Conservation (phyloP, 768 basidiomycete species). For the Agrocybe chaxingu region DNA sequence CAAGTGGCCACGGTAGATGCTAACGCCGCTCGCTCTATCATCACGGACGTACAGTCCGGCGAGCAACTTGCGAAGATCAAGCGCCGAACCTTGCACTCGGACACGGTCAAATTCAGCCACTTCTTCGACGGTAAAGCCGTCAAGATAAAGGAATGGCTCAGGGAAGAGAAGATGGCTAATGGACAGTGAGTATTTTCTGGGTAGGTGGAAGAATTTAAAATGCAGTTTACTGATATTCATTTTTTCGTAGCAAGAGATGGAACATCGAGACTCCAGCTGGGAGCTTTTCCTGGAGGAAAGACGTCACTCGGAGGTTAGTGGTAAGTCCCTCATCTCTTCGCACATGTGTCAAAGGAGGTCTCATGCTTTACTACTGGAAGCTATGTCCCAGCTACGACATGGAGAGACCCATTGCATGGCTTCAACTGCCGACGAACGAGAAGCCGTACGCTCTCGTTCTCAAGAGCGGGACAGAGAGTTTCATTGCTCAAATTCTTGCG, state of each 20-base stretch:
- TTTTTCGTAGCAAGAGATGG: constrained; percentile 8
- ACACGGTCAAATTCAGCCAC: constrained; percentile 21
- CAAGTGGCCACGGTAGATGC: constrained; percentile 17
- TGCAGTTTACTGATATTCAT: neutral
- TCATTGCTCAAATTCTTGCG: constrained; percentile 17
- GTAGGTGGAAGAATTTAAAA: neutral
- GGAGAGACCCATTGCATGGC: constrained; percentile 13
- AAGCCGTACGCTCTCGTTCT: constrained; percentile 12
- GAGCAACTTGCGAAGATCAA: constrained; percentile 16
- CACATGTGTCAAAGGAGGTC: neutral
- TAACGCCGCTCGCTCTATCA: constrained; percentile 14
- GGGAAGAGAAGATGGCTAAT: constrained; percentile 5
- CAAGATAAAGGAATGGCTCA: constrained; percentile 22
- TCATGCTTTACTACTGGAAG: constrained; percentile 1
- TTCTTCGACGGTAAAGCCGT: constrained; percentile 15
- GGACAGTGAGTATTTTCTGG: constrained; percentile 10
- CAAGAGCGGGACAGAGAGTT: constrained; percentile 6
- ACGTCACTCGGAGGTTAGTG: constrained; percentile 9
- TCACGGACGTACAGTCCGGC: constrained; percentile 17
- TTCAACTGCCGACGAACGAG: constrained; percentile 1
- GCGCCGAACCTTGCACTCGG: constrained; percentile 14
- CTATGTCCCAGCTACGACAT: constrained; percentile 12
- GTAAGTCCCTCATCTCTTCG: constrained; percentile 6
- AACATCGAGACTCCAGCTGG: constrained; percentile 7
- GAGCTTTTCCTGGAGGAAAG: constrained; percentile 12